Conservation (phyloP, 148 eudicot species). For the Spergularia bocconei region DNA sequence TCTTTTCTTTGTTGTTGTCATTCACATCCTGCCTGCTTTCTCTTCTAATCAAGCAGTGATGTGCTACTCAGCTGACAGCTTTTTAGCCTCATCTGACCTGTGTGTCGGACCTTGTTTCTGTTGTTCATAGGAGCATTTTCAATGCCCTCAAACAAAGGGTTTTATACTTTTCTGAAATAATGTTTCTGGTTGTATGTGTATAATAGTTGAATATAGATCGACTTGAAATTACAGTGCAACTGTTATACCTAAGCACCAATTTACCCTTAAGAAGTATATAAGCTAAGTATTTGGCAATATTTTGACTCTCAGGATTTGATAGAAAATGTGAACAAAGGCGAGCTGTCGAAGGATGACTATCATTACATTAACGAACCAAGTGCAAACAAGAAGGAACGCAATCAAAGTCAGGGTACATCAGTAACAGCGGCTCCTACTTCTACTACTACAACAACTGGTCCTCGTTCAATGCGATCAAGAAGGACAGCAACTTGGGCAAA, state of each 20-base stretch:
- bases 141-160: too few species aligned
- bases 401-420: slow-evolving; percentile 33
- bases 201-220: too few species aligned
- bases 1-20: not conserved
- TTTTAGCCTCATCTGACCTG: too few species aligned
- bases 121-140: too few species aligned
- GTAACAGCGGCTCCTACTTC: slow-evolving; percentile 20
- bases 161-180: too few species aligned
- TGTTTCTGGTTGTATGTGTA: too few species aligned
- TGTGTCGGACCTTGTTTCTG: too few species aligned
- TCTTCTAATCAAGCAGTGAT: not conserved
- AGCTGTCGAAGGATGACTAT: slow-evolving; percentile 67
- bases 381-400: slow-evolving; percentile 26
- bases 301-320: slow-evolving; percentile 66
- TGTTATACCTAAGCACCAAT: too few species aligned
- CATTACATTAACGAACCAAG: slow-evolving; percentile 65
- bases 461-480: slow-evolving; percentile 88
- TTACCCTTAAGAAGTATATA: too few species aligned
- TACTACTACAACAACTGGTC: slow-evolving; percentile 34
- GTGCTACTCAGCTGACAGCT: too few species aligned
- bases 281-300: not conserved
- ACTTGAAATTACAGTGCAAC: too few species aligned
- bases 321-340: slow-evolving; percentile 72
- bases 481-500: slow-evolving; percentile 92
- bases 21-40: not conserved